Base-by-base conservation (phyloP, 352 stramenopile species). In the Pythium pyrilobum region DNA sequence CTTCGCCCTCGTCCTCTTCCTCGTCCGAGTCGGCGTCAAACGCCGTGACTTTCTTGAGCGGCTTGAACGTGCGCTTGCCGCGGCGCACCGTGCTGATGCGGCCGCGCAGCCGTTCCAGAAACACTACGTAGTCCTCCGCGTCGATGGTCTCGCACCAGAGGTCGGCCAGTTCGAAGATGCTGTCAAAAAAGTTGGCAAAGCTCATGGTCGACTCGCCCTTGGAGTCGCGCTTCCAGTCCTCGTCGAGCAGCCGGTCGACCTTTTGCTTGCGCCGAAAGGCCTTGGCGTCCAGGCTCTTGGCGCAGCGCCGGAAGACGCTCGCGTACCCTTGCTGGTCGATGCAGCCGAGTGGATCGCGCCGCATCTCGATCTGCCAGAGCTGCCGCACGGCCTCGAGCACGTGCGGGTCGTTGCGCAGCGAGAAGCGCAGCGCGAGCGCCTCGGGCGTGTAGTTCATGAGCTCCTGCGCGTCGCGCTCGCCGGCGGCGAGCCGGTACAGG, bases 61-160 rank as follows among this genome's bases (percentile, higher is more conserved):
- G 59, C 5, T 76, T 71, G 11, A 89, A 29, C 27, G 84, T 38
- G 2, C 78, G 69, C 48, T 59, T 52, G 18, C 56, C 51, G 10
- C 55, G 52, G 27, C 56, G 56, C 33, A 69, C 45, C 9, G 61
- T 48, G 28, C 62, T 87, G 25, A 89, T 72, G 11, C 72, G 46
- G 8, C 62, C 42, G 4, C 68, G 52, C 11, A 89, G 36, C 2
- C 44, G 57, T 27, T 66, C 50, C 16, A 91, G 63, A 48, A 91
- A 90, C 4, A 37, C 33, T 24, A 84, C 56, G 37, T 91, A 89
- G 42, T 91, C 80, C 4, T 75, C 64, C 9, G 59, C 76, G 24
- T 91, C 65, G 39, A 82, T 89, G 7, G 69, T 82, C 44, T 89
- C 77, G 52, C 75, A 89, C 77, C 77, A 91, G 18, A 89, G 59